Evolutionary conservation across 2,329 filamentous ascomycete species (phyloP), one percentile per base, ranked within the genome.

Genomic region (Colletotrichum sidae): DNA sequence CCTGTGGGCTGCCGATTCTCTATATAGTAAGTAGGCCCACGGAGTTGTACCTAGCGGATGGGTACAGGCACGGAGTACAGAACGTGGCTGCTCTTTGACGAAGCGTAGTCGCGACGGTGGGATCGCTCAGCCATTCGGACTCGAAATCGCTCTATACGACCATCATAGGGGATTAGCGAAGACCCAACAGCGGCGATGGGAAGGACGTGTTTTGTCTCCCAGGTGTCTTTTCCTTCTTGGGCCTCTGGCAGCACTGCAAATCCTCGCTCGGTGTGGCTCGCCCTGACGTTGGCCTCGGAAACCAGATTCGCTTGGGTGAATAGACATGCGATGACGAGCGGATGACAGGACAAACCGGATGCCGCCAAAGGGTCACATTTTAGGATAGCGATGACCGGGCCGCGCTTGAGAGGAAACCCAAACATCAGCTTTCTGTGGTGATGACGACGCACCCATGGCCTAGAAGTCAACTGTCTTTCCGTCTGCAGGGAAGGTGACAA

Each of bases 341-440:
- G 49, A 60, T 54, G 55, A 37, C 49, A 49, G 55, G 50, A 41
- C 49, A 50, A 60, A 54, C 55, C 38, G 12, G 50, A 54, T 25
- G 52, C 17, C 45, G 42, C 51, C 45, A 61, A 38, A 44, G 33
- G 45, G 42, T 34, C 17, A 34, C 17, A 39, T 33, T 39, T 25
- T 25, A 15, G 8, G 42, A 33, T 41, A 5, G 17, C 42, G 42
- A 42, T 17, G 6, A 60, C 44, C 45, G 42, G 50, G 38, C 50
- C 50, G 45, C 33, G 34, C 35, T 33, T 50, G 42, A 11, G 39
- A 42, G 15, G 11, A 8, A 54, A 38, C 10, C 15, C 35, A 50
- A 50, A 33, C 13, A 45, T 25, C 25, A 11, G 8, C 4, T 45
- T 55, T 37, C 35, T 13, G 13, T 35, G 25, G 52, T 15, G 52